Evolutionary conservation across 1,284 basidiomycete species (phyloP), one percentile per base, ranked within the genome.

Genomic region (Ustilago curta): DNA sequence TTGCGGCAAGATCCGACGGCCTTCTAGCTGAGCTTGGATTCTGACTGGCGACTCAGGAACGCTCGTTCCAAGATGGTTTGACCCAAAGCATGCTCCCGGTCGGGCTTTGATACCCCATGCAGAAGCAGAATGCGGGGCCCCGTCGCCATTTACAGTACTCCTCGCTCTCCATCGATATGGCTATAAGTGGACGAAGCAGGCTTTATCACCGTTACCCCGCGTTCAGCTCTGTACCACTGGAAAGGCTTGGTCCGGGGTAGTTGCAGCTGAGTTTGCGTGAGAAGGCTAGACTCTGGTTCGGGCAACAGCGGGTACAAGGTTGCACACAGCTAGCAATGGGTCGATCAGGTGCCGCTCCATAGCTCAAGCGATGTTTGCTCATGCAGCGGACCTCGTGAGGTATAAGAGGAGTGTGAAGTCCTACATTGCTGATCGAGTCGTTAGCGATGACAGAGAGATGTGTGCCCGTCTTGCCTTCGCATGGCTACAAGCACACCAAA

Each of bases 41-140:
- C 27, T 12, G 18, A n/a, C 29, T 18, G 16, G 11, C 35, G 47
- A 16, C 14, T 32, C 44, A 45, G 44, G 44, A 14, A 45, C 44
- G 25, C 12, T 25, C 14, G 25, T 27, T 4, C 14, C 23, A 45
- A 27, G 44, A 23, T 16, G 35, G 44, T 16, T 25, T 45, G 27
- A 8, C 42, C 42, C 42, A 23, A 21, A 44, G 11, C 25, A 9
- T 19, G 19, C 44, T 45, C 44, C 25, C 27, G 23, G 7, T 19
- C 23, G 44, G 43, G 19, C 9, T 49, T 32, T 31, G n/a, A 21
- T 31, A 12, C 19, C 43, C 8, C 19, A 35, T 39, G 54, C 54
- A 47, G 31, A 44, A 23, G 53, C 29, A 25, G 16, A n/a, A 35
- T 56, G 54, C 44, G 54, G 54, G 54, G 44, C 54, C 44, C 54